A percentile compares a stretch with the other conserved stretches of the same genome.
These are phyloP conservation scores for Neurospora sp. DNA, from an alignment of 495 filamentous ascomycete genomes.

Conservation along the genomic window DNA sequence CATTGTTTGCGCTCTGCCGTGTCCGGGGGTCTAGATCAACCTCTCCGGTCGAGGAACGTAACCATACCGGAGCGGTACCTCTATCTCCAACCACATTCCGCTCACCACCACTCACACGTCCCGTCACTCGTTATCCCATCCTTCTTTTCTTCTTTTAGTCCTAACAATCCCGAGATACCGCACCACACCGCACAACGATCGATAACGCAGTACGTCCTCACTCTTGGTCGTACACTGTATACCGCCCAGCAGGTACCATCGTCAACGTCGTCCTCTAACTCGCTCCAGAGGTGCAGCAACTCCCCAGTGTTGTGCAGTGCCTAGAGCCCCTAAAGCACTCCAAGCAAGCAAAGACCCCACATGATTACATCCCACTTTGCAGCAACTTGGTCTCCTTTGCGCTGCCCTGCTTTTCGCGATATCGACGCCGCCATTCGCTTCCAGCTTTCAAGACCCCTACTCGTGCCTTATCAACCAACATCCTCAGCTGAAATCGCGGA, in stretches of 20 bases:
- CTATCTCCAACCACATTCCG: not conserved
- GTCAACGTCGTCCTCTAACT: not conserved
- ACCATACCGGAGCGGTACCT: not conserved
- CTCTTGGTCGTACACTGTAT: not conserved
- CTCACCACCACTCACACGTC: not conserved
- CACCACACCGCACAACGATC: not conserved
- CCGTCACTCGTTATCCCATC: not conserved
- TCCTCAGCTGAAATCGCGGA: not conserved
- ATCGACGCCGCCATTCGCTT: not conserved
- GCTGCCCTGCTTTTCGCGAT: not conserved
- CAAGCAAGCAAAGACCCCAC: not conserved
- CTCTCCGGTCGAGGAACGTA: not conserved
- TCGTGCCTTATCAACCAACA: not conserved
- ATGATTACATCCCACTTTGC: not conserved
- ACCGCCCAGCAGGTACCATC: not conserved
- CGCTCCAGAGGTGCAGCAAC: not conserved
- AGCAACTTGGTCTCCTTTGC: not conserved
- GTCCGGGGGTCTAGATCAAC: not conserved
- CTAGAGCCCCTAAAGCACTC: not conserved
- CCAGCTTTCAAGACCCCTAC: not conserved
- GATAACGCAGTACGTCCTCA: not conserved
- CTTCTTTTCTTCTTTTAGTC: not conserved
- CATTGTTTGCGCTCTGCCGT: not conserved
- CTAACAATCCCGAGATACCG: not conserved
- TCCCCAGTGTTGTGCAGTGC: not conserved